phyloP scores from a whole-genome alignment of 495 filamentous ascomycete species.

The Neurospora hispaniola region DNA sequence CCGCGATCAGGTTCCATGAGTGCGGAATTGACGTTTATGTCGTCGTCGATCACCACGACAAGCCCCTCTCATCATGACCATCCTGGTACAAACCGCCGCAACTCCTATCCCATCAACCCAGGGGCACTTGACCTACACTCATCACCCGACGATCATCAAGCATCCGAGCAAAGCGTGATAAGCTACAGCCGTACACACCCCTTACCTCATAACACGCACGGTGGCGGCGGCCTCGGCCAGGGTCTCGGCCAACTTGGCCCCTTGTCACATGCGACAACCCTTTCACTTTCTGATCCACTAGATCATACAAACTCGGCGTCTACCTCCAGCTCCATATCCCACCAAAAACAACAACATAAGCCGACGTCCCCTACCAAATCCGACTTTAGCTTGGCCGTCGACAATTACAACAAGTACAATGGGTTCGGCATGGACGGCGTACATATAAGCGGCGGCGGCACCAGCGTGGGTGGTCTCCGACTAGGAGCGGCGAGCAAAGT shows the following conservation, averaged over 20 bases:
- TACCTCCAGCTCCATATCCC: background rate
- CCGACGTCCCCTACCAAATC: background rate
- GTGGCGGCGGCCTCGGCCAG: background rate
- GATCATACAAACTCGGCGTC: background rate
- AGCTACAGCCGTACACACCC: background rate
- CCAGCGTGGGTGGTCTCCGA: background rate
- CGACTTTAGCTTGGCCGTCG: background rate
- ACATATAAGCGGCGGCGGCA: background rate
- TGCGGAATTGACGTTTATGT: accelerated
- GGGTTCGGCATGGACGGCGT: background rate
- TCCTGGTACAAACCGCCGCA: background rate
- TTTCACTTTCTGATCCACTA: background rate
- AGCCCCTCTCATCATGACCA: background rate
- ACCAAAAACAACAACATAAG: background rate
- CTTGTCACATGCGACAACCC: no score
- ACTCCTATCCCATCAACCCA: background rate
- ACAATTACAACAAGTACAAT: background rate
- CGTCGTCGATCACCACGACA: background rate
- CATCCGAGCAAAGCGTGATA: background rate
- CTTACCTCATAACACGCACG: background rate
- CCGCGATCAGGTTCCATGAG: background rate
- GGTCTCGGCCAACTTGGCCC: background rate
- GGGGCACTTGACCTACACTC: background rate
- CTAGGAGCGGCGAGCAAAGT: background rate
- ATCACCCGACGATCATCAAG: background rate